A percentile compares a stretch with the other conserved stretches of the same genome.
These are phyloP conservation scores for Boeremia exigua DNA, from an alignment of 2,329 filamentous ascomycete species.

Conservation along the genomic window DNA sequence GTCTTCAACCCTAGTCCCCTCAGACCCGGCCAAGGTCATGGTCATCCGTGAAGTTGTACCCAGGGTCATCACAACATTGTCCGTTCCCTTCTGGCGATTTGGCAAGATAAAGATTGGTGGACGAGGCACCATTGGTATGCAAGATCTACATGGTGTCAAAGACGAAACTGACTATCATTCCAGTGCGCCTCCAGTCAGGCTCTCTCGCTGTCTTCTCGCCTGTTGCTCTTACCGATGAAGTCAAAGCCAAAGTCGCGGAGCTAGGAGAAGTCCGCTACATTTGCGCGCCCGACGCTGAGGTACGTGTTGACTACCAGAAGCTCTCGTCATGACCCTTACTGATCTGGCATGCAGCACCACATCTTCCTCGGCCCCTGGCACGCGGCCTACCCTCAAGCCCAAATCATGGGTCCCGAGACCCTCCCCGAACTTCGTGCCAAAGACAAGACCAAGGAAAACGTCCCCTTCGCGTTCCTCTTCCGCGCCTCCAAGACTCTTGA, in stretches of 20 bases:
- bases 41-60: slow-evolving; percentile 86
- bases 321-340: not conserved
- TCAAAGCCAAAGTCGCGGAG: slow-evolving; percentile 67
- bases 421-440: slow-evolving; percentile 78
- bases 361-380: slow-evolving; percentile 90
- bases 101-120: slow-evolving; percentile 83
- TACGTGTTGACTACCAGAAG: slow-evolving; percentile 12
- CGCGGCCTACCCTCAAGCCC: slow-evolving; percentile 75
- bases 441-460: slow-evolving; percentile 62
- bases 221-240: slow-evolving; percentile 79
- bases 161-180: slow-evolving; percentile 10
- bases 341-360: slow-evolving; percentile 68
- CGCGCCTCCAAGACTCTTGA: slow-evolving; percentile 44
- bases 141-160: not conserved
- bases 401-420: slow-evolving; percentile 81
- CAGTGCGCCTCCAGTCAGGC: slow-evolving; percentile 79
- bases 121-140: slow-evolving; percentile 79
- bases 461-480: slow-evolving; percentile 71
- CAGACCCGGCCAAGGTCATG: slow-evolving; percentile 83
- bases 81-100: slow-evolving; percentile 82
- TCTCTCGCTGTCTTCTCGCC: slow-evolving; percentile 90
- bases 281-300: slow-evolving; percentile 81
- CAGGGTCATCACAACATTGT: slow-evolving; percentile 73
- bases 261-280: slow-evolving; percentile 78
- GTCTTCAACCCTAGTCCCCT: slow-evolving; percentile 51